These are phyloP conservation scores for Microcyclosporella mali DNA, from an alignment of 2,329 filamentous ascomycete species.

Conservation along the genomic window DNA sequence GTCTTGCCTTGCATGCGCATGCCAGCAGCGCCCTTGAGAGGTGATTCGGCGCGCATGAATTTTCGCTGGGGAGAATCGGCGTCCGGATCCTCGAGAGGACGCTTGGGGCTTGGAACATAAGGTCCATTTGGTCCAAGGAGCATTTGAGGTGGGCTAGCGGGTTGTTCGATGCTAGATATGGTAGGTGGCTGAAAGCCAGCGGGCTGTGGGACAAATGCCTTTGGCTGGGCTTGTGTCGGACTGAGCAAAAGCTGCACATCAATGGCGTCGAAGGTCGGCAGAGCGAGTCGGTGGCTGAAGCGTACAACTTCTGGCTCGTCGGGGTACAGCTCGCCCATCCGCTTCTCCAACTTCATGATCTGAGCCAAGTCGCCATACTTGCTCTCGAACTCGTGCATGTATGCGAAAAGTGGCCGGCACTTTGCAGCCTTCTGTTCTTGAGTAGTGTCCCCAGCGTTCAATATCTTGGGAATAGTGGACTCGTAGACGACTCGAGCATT, in stretches of 20 bases:
- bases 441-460: slow-evolving; percentile 57
- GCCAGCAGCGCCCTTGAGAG: slow-evolving; percentile 83
- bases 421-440: slow-evolving; percentile 44
- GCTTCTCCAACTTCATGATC: slow-evolving; percentile 80
- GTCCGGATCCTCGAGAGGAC: slow-evolving; percentile 55
- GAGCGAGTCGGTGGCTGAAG: slow-evolving; percentile 69
- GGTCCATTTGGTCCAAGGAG: slow-evolving; percentile 31
- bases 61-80: slow-evolving; percentile 73
- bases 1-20: slow-evolving; percentile 66
- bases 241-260: slow-evolving; percentile 77
- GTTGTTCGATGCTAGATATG: slow-evolving; percentile 17
- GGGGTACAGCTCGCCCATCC: slow-evolving; percentile 91
- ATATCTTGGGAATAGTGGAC: slow-evolving; percentile 76
- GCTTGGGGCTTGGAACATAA: slow-evolving; percentile 41
- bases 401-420: slow-evolving; percentile 78
- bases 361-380: slow-evolving; percentile 89
- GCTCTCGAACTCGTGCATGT: slow-evolving; percentile 93
- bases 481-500: slow-evolving; percentile 95
- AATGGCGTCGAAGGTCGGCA: slow-evolving; percentile 70
- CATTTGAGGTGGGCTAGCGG: slow-evolving; percentile 15
- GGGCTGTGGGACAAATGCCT: slow-evolving; percentile 14
- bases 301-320: slow-evolving; percentile 70
- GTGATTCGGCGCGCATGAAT: slow-evolving; percentile 80
- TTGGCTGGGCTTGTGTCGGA: slow-evolving; percentile 64
- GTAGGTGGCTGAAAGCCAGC: slow-evolving; percentile 5